These are phyloP conservation scores for Antonospora locustae DNA, from an alignment of 371 early-diverging fungal species.

Conservation along the genomic window DNA sequence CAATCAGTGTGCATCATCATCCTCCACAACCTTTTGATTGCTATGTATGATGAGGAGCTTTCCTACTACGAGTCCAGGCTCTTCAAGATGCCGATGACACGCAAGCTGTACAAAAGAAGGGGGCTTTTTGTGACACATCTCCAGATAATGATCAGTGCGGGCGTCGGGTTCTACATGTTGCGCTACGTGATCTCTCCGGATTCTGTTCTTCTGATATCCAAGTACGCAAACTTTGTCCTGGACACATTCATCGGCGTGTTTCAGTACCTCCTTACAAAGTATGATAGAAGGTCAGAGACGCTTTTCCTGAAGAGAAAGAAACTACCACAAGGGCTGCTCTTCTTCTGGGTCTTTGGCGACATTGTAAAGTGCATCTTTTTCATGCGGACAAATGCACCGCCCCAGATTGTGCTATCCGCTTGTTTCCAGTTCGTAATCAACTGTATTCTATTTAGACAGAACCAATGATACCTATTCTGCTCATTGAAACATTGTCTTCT, in stretches of 20 bases:
- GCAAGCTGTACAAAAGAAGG: constrained; percentile 5
- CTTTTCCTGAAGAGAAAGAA: constrained; percentile 7
- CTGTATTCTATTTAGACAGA: no score
- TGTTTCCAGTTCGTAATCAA: no score
- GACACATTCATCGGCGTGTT: constrained; percentile 32
- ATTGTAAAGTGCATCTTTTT: constrained; percentile 32
- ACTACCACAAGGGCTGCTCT: constrained; percentile 37
- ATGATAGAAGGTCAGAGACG: constrained; percentile 9
- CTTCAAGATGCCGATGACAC: constrained; percentile 6
- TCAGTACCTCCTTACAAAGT: constrained; percentile 30
- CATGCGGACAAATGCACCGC: no score
- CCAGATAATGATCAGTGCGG: background rate
- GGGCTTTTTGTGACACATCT: constrained; percentile 8
- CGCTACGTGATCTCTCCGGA: constrained; percentile 3
- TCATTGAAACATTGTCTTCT: no score
- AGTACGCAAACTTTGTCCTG: constrained; percentile 9
- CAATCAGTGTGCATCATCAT: constrained; percentile 32
- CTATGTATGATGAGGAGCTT: constrained; percentile 14
- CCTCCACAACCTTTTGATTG: constrained; percentile 40
- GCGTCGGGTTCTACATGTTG: background rate
- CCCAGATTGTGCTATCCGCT: no score
- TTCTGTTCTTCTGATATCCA: background rate
- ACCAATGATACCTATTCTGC: no score
- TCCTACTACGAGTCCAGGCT: constrained; percentile 27
- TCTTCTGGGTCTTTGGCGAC: constrained; percentile 48